phyloP scores from a whole-genome alignment of 2,329 filamentous ascomycete species.

The Neonectria punicea region DNA sequence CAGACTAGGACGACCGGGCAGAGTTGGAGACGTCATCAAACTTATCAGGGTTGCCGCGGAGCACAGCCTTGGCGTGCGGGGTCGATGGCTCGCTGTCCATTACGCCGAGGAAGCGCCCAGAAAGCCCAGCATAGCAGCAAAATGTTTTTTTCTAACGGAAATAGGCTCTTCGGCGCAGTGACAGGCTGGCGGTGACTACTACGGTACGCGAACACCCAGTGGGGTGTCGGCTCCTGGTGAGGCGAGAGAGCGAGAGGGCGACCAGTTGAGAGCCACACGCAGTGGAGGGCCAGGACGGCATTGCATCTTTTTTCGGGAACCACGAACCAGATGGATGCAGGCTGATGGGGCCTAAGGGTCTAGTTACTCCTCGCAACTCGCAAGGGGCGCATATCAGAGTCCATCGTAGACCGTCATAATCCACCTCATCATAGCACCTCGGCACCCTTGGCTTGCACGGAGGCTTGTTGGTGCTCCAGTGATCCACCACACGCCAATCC shows the following conservation, averaged over 20 bases:
- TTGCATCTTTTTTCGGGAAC: conserved; percentile 3
- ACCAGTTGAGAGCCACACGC: not conserved
- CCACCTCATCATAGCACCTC: not conserved
- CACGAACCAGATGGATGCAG: conserved; percentile 18
- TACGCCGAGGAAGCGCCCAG: conserved; percentile 35
- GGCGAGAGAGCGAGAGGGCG: conserved; percentile 9
- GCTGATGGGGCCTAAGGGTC: conserved; percentile 17
- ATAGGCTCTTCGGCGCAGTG: not conserved
- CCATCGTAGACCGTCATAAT: not conserved
- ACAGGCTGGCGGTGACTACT: not conserved
- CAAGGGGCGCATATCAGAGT: not conserved
- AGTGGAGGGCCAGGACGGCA: not conserved
- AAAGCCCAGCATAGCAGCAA: not conserved
- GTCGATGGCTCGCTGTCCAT: conserved; percentile 40
- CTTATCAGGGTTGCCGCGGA: conserved; percentile 1
- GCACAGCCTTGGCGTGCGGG: conserved; percentile 34
- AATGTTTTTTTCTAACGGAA: conserved; percentile 1
- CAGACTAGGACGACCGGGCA: conserved; percentile 29
- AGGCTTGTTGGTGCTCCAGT: not conserved
- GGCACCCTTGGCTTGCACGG: not conserved
- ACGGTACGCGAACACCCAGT: not conserved
- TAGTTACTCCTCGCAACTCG: not conserved
- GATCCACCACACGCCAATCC: not conserved
- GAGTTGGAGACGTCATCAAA: conserved; percentile 19
- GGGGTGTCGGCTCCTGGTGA: conserved; percentile 16